A percentile compares a stretch with the other conserved stretches of the same genome.
Conservation (phyloP, 2,329 filamentous ascomycete genomes). For the Venturia nashicola region DNA sequence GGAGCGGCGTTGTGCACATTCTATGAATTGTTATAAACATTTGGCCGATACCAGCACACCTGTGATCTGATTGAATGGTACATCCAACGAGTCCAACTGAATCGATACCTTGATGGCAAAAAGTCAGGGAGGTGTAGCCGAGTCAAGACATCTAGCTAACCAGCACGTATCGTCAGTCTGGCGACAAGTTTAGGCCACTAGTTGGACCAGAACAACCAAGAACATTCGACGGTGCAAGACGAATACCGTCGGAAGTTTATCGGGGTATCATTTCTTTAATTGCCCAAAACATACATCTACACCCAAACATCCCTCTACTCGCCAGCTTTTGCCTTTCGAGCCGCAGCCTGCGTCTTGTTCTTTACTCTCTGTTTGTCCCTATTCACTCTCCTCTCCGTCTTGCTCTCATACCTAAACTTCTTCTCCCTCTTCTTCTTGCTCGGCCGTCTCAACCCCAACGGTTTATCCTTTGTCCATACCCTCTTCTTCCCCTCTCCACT, state of each 20-base stretch:
- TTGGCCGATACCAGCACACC: too few species aligned
- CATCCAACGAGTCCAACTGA: too few species aligned
- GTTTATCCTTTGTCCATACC: slow-evolving; percentile 18
- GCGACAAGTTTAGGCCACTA: neutral
- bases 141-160: too few species aligned
- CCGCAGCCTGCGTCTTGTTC: slow-evolving; percentile 59
- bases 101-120: too few species aligned
- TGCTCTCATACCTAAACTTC: slow-evolving; percentile 87
- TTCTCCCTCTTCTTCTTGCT: slow-evolving; percentile 55
- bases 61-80: too few species aligned
- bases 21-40: neutral
- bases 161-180: too few species aligned
- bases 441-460: slow-evolving; percentile 16
- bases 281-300: neutral
- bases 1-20: neutral
- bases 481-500: slow-evolving; percentile 14
- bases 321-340: slow-evolving; percentile 24
- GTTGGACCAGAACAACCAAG: neutral
- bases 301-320: neutral
- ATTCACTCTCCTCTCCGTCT: slow-evolving; percentile 59
- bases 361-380: slow-evolving; percentile 51
- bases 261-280: neutral
- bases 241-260: neutral
- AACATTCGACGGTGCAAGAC: neutral
- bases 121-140: too few species aligned